Base-by-base conservation (phyloP, 495 filamentous ascomycete species). In the Penicillium taxi region DNA sequence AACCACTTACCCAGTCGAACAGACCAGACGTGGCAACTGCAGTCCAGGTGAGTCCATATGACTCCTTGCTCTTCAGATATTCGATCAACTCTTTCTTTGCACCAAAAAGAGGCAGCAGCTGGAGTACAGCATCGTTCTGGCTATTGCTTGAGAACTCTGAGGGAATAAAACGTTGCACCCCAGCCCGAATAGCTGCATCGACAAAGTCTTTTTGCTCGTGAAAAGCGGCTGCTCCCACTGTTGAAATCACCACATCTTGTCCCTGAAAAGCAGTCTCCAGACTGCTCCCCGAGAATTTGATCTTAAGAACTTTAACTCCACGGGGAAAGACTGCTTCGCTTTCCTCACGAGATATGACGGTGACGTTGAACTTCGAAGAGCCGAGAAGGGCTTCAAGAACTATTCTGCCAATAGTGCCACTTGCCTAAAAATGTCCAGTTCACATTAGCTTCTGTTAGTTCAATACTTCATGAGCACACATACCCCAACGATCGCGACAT, bases 241-340 rank as follows among this genome's bases (percentile, higher is more conserved):
- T 53, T 4, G 56, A 63, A 39, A 77, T 47, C 8, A 75, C 52
- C 2, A 58, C 70, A 52, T 77, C 70, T 43, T 68, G 58, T 32
- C 65, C 64, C 47, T 63, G 48, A 31, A 77, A 59, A 11, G 64
- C 63, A 1, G 41, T 11, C 23, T 47, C 35, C 6, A 75, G 52
- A 16, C 52, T 62, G 9, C 74, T 71, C 39, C 70, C 67, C 0
- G 77, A 80, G 66, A 75, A 81, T 50, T 81, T 78, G 57, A 60
- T 64, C 71, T 80, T 81, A 58, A 55, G 45, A 35, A 67, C 50
- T 6, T 49, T 64, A 32, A 64, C 55, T 17, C 48, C 41, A 5
- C 53, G 16, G 1, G 66, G 59, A 24, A 44, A 44, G 9, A 30
- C 13, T 16, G 41, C 35, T 5, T 18, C n/a, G 29, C 35, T 39